Evolutionary conservation across 1,284 basidiomycete genomes (phyloP).

Genomic region (Exobasidium rhododendri): DNA sequence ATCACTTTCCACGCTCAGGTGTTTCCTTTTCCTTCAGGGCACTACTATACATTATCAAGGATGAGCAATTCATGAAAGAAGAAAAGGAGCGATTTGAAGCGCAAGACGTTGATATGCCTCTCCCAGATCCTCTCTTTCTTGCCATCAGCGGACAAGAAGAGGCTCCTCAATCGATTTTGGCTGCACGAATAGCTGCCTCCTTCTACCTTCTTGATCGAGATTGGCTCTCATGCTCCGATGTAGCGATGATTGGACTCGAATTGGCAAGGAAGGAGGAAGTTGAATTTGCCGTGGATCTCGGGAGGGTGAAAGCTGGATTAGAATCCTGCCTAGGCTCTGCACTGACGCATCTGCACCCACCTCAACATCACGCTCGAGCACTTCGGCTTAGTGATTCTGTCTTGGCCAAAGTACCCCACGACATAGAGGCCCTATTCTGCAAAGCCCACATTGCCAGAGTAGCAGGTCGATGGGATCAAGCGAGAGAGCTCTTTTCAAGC

Average conservation of each 20-base stretch:
- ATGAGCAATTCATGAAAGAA: constrained; percentile 35
- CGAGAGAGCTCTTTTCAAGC: constrained; percentile 64
- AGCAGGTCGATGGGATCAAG: constrained; percentile 68
- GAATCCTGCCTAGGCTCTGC: constrained; percentile 68
- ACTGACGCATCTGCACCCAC: constrained; percentile 79
- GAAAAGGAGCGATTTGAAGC: constrained; percentile 27
- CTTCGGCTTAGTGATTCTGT: constrained; percentile 70
- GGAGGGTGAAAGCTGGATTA: constrained; percentile 65
- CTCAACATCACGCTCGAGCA: constrained; percentile 81
- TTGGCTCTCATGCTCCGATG: constrained; percentile 58
- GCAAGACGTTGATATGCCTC: constrained; percentile 24
- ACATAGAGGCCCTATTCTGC: constrained; percentile 69
- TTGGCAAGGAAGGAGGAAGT: constrained; percentile 21
- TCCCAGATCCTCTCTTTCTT: constrained; percentile 37
- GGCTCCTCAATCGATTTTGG: constrained; percentile 67
- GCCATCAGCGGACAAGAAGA: constrained; percentile 61
- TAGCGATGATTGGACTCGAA: constrained; percentile 26
- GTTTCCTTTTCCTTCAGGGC: constrained; percentile 28
- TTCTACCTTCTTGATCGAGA: constrained; percentile 75
- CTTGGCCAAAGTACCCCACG: constrained; percentile 63
- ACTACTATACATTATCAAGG: constrained; percentile 34
- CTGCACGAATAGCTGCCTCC: constrained; percentile 68
- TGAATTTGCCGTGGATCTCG: constrained; percentile 67
- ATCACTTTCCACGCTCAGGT: constrained; percentile 64
- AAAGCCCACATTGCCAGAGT: constrained; percentile 72